Evolutionary conservation across 352 stramenopile species (phyloP), one percentile per base, ranked within the genome.

Genomic region (Phytophthora lateralis): DNA sequence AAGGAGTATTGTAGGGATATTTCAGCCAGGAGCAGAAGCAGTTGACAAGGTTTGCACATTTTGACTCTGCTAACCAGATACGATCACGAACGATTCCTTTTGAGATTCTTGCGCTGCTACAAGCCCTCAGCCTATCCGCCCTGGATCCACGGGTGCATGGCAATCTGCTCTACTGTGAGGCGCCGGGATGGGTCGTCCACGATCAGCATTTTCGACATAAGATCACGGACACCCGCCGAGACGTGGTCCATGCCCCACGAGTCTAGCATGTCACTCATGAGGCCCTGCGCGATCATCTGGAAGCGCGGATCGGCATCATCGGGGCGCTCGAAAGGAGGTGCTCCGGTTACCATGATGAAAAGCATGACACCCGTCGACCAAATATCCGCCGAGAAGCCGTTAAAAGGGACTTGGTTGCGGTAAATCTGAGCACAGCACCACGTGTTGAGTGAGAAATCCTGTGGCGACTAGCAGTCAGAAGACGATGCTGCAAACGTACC

Each of bases 271-370:
- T 95, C 85, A 66, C 74, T 79, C 75, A 95, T 69, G 41, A 85
- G 76, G 18, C 85, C 85, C 24, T 80, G 72, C 18, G 85, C 80
- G 53, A 95, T 91, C 85, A 95, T 95, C 61, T 93, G 80, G 69
- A 93, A 93, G 20, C 82, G 84, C 53, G 85, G 78, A 43, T 95
- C 86, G 2, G 79, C 83, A 48, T 93, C 80, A 49, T 93, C 81
- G 14, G 86, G 84, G 3, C 85, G 82, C 55, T 96, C 88, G 48
- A 98, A 98, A 26, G 94, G 94, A 37, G 93, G 93, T 20, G 93
- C 90, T 15, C 91, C 93, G 1, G 93, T 97, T 35, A 98, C 73
- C 86, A 98, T 97, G 72, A 98, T 98, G 78, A 98, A 98, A 29
- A 98, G 68, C 74, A 98, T 96, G 46, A 98, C 89, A 46, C 94